Base-by-base conservation (phyloP, 1,284 basidiomycete genomes). In the Microbotryum scabiosae region DNA sequence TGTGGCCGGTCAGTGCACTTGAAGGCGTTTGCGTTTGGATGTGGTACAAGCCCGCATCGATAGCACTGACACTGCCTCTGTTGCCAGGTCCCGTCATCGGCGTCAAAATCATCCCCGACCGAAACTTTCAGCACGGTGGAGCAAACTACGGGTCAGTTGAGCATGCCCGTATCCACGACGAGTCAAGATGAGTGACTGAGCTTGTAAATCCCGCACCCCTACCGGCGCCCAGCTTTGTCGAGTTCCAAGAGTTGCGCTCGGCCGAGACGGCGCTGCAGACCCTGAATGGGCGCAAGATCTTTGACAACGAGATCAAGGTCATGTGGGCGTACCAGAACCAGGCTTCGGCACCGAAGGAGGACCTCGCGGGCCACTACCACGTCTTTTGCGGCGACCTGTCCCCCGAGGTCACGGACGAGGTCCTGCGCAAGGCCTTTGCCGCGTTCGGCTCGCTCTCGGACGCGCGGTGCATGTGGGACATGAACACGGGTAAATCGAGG, bases 381-480 rank as follows among this genome's bases (percentile, higher is more conserved):
- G 91, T 98, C 71, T 98, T 98, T 76, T 93, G 97, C 65, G 96
- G 94, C 36, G 94, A 98, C 78, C 86, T 98, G 67, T 88, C 88
- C 69, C 92, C 94, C 14, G 94, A 98, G 75, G 92, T 99, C 73
- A 97, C 91, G 75, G 94, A 99, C 74, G 89, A 92, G n/a, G 87
- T 94, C 57, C 84, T 99, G 59, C 87, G 80, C 56, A 93, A 97
- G 78, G 93, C 94, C 20, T 99, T 99, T 79, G 85, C 84, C 69
- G 88, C 90, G 46, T 97, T 97, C 75, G 90, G 91, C 44, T 89
- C 87, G 60, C 81, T 99, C 76, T 92, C 88, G 61, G 94, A 99
- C 76, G 94, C 93, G 53, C 84, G 94, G 52, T 93, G 98, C 69
- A 99, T 99, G 93, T 97, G 94, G 91, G 94, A 98, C 76, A 93